These are phyloP conservation scores for Endoconidiophora laricicola DNA, from an alignment of 2,329 filamentous ascomycete species.

Conservation along the genomic window DNA sequence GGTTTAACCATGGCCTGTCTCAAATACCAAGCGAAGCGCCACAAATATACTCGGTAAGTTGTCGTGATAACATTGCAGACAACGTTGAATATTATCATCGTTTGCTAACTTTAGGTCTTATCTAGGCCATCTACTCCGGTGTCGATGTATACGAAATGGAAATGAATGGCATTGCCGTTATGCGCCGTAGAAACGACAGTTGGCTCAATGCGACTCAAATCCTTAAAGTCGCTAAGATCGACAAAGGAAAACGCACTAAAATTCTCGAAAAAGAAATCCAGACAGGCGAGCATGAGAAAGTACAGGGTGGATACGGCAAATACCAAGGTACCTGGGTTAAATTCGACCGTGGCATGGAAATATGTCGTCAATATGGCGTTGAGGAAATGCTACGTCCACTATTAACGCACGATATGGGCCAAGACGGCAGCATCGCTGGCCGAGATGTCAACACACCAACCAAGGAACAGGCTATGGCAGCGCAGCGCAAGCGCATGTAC, in stretches of 20 bases:
- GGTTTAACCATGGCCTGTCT: conserved; percentile 3
- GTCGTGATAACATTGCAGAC: not conserved
- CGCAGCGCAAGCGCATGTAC: conserved; percentile 82
- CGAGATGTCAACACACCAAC: conserved; percentile 81
- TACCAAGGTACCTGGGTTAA: conserved; percentile 99
- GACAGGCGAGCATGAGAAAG: conserved; percentile 92
- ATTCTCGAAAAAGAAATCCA: conserved; percentile 96
- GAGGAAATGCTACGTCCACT: conserved; percentile 61
- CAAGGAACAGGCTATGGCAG: conserved; percentile 97
- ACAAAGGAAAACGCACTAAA: conserved; percentile 95
- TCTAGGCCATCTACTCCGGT: conserved; percentile 74
- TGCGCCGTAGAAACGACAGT: conserved; percentile 86
- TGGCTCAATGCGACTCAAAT: conserved; percentile 99
- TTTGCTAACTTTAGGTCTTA: not conserved
- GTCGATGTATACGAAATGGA: conserved; percentile 98
- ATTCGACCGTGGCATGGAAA: conserved; percentile 79
- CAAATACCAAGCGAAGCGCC: conserved; percentile 1
- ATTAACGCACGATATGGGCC: conserved; percentile 64
- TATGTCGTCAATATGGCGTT: conserved; percentile 67
- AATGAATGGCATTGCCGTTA: conserved; percentile 80
- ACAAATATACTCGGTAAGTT: conserved; percentile 41
- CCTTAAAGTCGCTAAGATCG: conserved; percentile 88
- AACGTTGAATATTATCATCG: conserved; percentile 9
- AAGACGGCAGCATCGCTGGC: conserved; percentile 55
- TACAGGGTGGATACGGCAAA: conserved; percentile 95